phyloP scores from a whole-genome alignment of 345 rosid species.

The Syzygium jambos region DNA sequence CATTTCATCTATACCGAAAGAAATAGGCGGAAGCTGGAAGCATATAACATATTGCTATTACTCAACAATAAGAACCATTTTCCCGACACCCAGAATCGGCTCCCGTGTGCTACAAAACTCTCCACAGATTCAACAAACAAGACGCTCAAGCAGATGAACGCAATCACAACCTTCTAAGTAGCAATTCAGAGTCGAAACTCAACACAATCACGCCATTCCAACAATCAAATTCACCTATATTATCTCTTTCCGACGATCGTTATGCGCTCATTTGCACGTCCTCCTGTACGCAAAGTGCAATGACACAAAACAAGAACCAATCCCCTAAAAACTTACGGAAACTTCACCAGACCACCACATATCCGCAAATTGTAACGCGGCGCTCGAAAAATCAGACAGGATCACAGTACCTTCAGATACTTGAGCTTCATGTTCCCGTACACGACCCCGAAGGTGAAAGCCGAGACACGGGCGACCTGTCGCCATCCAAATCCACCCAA shows the following conservation, averaged over 20 bases:
- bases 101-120: not conserved
- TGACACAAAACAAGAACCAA: not conserved
- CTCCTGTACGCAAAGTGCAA: not conserved
- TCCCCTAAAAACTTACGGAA: not conserved
- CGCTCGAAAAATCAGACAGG: not conserved
- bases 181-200: not conserved
- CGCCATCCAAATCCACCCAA: not conserved
- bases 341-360: not conserved
- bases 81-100: not conserved
- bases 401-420: constrained; percentile 41
- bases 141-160: not conserved
- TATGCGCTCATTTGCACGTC: not conserved
- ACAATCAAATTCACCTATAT: not conserved
- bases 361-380: not conserved
- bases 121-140: not conserved
- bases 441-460: constrained; percentile 49
- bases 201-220: not conserved
- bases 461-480: constrained; percentile 69
- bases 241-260: not conserved
- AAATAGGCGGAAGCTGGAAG: not conserved
- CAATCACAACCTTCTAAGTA: not conserved
- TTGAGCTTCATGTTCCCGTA: constrained; percentile 69
- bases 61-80: not conserved
- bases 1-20: not conserved
- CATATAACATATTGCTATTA: not conserved